phyloP scores from a whole-genome alignment of 441 rosid genomes.

The Croton setiger region DNA sequence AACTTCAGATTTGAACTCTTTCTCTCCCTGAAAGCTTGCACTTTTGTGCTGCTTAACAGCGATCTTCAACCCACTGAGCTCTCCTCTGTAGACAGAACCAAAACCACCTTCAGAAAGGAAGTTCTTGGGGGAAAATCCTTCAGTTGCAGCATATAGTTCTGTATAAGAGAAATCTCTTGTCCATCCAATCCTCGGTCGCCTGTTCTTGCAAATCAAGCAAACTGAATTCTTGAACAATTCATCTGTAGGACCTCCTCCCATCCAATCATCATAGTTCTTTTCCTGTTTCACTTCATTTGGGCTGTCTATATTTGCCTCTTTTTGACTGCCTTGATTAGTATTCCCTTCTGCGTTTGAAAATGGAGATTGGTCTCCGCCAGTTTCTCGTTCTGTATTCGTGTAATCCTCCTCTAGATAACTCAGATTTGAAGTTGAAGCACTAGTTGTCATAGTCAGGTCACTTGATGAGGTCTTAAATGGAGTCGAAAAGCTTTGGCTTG shows the following conservation, averaged over 20 bases:
- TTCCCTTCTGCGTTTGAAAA: conserved; percentile 3
- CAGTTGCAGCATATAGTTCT: conserved; percentile 51
- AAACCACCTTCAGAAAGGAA: conserved; percentile 53
- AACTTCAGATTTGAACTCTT: conserved; percentile 78
- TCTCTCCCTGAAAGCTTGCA: conserved; percentile 78
- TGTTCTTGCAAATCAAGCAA: conserved; percentile 49
- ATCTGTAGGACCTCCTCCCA: conserved; percentile 25
- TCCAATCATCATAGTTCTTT: conserved; percentile 24
- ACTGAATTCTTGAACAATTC: conserved; percentile 32
- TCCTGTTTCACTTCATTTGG: conserved; percentile 26
- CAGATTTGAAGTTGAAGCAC: conserved; percentile 19
- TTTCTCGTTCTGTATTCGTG: conserved; percentile 26
- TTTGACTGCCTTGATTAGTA: conserved; percentile 16
- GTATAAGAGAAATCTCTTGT: conserved; percentile 42
- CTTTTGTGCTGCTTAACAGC: conserved; percentile 90
- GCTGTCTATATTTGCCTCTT: conserved; percentile 12
- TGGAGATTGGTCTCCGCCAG: conserved; percentile 29
- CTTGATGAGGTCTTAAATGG: conserved; percentile 22
- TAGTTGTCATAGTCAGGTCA: conserved; percentile 19
- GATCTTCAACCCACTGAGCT: conserved; percentile 46
- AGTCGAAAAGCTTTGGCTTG: neutral
- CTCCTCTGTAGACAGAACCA: conserved; percentile 45
- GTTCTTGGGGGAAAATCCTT: conserved; percentile 42
- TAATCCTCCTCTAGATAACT: conserved; percentile 27
- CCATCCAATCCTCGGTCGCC: conserved; percentile 48